These are phyloP conservation scores for Zymoseptoria pseudotritici DNA, from an alignment of 2,329 filamentous ascomycete species.

Conservation along the genomic window DNA sequence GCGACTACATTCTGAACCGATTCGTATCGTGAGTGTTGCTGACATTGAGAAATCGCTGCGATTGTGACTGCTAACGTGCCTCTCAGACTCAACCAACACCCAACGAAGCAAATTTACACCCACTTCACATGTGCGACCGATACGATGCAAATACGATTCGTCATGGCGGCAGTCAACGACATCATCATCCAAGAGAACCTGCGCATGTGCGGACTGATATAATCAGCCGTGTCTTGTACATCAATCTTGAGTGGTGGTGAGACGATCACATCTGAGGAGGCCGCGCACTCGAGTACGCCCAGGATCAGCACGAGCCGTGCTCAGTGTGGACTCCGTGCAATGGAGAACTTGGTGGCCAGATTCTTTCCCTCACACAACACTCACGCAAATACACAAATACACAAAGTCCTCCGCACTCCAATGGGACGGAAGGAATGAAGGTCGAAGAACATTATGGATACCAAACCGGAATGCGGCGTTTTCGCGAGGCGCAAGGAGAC, in stretches of 20 bases:
- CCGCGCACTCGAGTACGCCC: neutral
- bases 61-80: slow-evolving; percentile 4
- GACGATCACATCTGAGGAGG: neutral
- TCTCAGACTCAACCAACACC: slow-evolving; percentile 77
- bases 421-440: neutral
- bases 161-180: slow-evolving; percentile 99
- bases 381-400: neutral
- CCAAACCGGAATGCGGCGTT: neutral
- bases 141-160: slow-evolving; percentile 97
- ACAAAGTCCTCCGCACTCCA: neutral
- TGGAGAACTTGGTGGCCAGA: neutral
- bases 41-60: neutral
- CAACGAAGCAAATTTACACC: slow-evolving; percentile 99
- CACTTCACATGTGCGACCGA: slow-evolving; percentile 99
- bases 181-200: slow-evolving; percentile 99
- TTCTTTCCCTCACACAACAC: neutral
- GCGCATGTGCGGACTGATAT: slow-evolving; percentile 93
- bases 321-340: neutral
- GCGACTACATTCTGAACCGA: slow-evolving; percentile 97
- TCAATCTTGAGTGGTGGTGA: neutral
- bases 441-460: neutral
- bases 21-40: slow-evolving; percentile 57
- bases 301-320: neutral
- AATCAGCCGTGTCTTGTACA: slow-evolving; percentile 27
- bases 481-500: neutral